These are phyloP conservation scores for Ricinus communis DNA, from an alignment of 345 rosid species.

Conservation along the genomic window DNA sequence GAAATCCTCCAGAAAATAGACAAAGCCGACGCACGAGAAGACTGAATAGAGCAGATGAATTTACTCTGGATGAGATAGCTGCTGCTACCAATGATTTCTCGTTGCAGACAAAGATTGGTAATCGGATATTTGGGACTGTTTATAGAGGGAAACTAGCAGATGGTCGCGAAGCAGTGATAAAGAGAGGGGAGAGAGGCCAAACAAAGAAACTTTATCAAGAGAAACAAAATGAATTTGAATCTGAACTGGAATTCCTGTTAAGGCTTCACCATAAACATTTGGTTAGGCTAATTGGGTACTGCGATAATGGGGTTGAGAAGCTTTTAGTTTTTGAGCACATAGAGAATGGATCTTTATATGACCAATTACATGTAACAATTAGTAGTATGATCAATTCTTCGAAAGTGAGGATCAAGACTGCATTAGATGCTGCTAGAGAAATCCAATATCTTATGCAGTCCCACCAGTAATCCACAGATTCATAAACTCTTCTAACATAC, in stretches of 20 bases:
- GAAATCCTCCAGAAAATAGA: neutral
- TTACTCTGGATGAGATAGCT: slow-evolving; percentile 60
- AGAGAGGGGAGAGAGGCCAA: slow-evolving; percentile 63
- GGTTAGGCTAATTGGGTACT: slow-evolving; percentile 84
- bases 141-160: slow-evolving; percentile 66
- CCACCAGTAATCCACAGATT: slow-evolving; percentile 80
- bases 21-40: neutral
- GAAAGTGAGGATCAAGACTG: slow-evolving; percentile 80
- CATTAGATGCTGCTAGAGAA: slow-evolving; percentile 79
- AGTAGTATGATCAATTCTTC: slow-evolving; percentile 72
- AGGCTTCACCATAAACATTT: slow-evolving; percentile 87
- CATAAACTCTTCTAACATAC: slow-evolving; percentile 71
- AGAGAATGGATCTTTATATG: slow-evolving; percentile 72
- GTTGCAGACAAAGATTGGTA: slow-evolving; percentile 64
- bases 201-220: too few species aligned
- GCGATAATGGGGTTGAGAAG: slow-evolving; percentile 70
- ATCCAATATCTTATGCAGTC: slow-evolving; percentile 83
- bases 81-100: slow-evolving; percentile 74
- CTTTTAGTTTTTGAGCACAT: slow-evolving; percentile 85
- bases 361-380: slow-evolving; percentile 70
- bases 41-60: slow-evolving; percentile 58
- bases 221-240: slow-evolving; percentile 74
- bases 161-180: slow-evolving; percentile 81
- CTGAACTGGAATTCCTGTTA: slow-evolving; percentile 70
- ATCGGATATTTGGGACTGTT: slow-evolving; percentile 71